Conservation (phyloP, 768 basidiomycete species). For the Hygrocybe punicea region DNA sequence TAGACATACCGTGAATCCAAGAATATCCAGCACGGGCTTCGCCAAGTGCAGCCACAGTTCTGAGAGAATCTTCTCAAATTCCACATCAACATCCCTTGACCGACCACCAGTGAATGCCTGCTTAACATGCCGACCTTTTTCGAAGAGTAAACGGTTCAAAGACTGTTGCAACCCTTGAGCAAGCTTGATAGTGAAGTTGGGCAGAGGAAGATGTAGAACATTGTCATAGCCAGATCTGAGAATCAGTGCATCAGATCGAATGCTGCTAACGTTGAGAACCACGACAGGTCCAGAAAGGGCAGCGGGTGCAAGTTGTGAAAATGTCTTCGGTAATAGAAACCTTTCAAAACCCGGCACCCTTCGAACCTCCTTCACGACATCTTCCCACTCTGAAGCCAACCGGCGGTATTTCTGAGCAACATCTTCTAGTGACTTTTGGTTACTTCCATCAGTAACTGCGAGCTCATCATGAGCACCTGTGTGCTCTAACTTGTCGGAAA, state of each 20-base stretch:
- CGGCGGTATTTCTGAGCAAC: slow-evolving; percentile 8
- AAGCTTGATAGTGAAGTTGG: slow-evolving; percentile 8
- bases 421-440: neutral
- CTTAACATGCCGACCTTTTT: neutral
- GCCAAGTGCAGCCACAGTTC: neutral
- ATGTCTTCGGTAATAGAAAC: neutral
- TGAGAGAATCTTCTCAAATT: neutral
- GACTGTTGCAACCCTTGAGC: slow-evolving; percentile 4
- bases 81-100: neutral
- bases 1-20: neutral
- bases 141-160: neutral
- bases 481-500: slow-evolving; percentile 7
- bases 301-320: slow-evolving; percentile 1
- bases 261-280: slow-evolving; percentile 14
- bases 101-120: neutral
- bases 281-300: slow-evolving; percentile 16
- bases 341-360: slow-evolving; percentile 14
- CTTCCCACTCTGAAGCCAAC: slow-evolving; percentile 17
- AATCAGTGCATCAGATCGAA: slow-evolving; percentile 19
- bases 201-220: slow-evolving; percentile 13
- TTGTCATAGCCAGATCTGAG: slow-evolving; percentile 5
- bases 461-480: neutral
- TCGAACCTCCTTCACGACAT: slow-evolving; percentile 13
- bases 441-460: neutral
- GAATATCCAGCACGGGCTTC: slow-evolving; percentile 3